These are phyloP conservation scores for Pseudogymnoascus sp. DNA, from an alignment of 2,329 filamentous ascomycete genomes.

Conservation along the genomic window DNA sequence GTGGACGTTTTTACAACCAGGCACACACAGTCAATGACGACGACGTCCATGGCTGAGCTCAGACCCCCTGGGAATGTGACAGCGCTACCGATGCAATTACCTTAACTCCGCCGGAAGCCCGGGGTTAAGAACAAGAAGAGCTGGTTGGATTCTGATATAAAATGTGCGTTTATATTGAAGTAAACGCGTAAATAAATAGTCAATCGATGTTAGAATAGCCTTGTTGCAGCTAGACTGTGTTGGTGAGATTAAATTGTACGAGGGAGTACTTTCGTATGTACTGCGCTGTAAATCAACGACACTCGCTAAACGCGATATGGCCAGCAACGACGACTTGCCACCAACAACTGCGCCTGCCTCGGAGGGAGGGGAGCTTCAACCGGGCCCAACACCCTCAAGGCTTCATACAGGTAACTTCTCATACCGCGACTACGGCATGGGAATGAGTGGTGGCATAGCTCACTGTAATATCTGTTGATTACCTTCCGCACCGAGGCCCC, in stretches of 20 bases:
- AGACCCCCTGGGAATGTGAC: not conserved
- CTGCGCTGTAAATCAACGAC: not conserved
- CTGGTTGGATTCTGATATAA: not conserved
- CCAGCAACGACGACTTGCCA: not conserved
- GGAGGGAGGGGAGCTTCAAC: not conserved
- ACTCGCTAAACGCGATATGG: not conserved
- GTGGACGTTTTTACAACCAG: not conserved
- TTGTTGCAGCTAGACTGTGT: not conserved
- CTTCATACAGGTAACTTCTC: not conserved
- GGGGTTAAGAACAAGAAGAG: not conserved
- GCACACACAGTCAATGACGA: constrained; percentile 68
- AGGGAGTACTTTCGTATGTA: not conserved
- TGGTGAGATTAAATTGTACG: not conserved
- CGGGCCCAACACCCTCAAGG: not conserved
- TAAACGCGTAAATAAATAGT: not conserved
- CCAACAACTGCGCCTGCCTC: not conserved
- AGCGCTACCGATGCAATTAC: not conserved
- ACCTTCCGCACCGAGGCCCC: not conserved
- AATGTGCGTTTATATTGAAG: not conserved
- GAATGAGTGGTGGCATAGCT: not conserved
- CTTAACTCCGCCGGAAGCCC: not conserved
- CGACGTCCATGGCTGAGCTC: constrained; percentile 79
- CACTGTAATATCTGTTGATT: not conserved
- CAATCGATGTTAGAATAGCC: not conserved
- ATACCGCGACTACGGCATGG: not conserved